These are phyloP conservation scores for Agastache rugosa DNA, from an alignment of 257 asterid genomes.

Conservation along the genomic window DNA sequence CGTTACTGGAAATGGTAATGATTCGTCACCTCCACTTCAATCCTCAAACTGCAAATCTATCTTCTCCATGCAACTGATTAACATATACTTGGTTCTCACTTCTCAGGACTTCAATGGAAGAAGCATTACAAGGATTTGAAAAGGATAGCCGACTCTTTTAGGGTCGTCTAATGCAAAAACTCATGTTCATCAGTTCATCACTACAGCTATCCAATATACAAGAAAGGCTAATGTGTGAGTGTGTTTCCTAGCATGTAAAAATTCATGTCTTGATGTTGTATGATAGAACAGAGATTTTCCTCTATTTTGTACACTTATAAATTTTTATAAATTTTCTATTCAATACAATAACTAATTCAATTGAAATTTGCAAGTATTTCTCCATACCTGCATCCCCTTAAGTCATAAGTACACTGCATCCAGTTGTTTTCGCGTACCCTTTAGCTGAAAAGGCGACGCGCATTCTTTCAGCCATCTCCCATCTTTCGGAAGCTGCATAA, in stretches of 20 bases:
- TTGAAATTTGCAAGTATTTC: background rate
- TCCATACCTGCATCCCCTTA: conserved; percentile 19
- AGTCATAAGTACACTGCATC: conserved; percentile 57
- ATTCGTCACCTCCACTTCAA: conserved; percentile 2
- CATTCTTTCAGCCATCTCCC: conserved; percentile 77
- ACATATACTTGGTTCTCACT: conserved; percentile 47
- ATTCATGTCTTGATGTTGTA: conserved; percentile 17
- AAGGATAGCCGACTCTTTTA: conserved; percentile 79
- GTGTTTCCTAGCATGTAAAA: conserved; percentile 17
- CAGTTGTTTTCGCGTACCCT: conserved; percentile 62
- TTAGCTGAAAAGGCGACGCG: conserved; percentile 49
- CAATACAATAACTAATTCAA: background rate
- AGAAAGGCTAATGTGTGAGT: conserved; percentile 27
- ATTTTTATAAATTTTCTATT: conserved; percentile 3
- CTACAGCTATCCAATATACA: background rate
- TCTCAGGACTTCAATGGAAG: conserved; percentile 97
- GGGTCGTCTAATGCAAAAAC: conserved; percentile 56
- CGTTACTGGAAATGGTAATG: conserved; percentile 79
- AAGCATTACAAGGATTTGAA: conserved; percentile 85
- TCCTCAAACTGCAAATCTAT: conserved; percentile 3
- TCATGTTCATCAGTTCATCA: background rate
- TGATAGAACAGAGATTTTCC: conserved; percentile 28
- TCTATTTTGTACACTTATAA: conserved; percentile 23
- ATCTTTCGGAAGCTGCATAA: conserved; percentile 73
- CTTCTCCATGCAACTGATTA: background rate